These are phyloP conservation scores for Cicer yamashitae DNA, from an alignment of 306 rosid species.

Conservation along the genomic window DNA sequence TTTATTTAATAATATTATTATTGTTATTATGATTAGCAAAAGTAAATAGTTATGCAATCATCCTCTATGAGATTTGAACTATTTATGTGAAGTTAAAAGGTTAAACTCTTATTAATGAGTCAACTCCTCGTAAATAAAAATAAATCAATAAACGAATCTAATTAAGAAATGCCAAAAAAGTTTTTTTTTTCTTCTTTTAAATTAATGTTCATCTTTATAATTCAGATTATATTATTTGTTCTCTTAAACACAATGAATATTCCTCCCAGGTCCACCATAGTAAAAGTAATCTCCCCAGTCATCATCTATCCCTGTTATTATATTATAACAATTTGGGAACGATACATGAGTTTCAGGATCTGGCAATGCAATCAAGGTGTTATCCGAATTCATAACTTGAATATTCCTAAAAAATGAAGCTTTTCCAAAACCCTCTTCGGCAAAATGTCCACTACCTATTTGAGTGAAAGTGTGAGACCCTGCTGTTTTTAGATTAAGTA, in stretches of 20 bases:
- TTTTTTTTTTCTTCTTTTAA: no score
- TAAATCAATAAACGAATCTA: no score
- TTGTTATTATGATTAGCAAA: no score
- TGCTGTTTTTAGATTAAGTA: conserved; percentile 58
- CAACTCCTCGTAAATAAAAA: no score
- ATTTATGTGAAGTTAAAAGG: no score
- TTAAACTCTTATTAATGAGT: no score
- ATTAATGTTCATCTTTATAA: conserved; percentile 21
- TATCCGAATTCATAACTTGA: conserved; percentile 82
- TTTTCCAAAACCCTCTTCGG: conserved; percentile 74
- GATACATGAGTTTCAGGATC: conserved; percentile 71
- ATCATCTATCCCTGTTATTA: conserved; percentile 68
- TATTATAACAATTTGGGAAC: conserved; percentile 81
- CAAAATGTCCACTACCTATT: conserved; percentile 94
- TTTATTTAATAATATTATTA: no score
- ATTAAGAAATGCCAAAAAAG: no score
- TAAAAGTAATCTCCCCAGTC: conserved; percentile 88
- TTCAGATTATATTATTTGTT: conserved; percentile 3
- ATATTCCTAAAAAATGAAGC: conserved; percentile 79
- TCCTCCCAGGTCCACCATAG: conserved; percentile 96
- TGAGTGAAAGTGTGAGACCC: conserved; percentile 83
- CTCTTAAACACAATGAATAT: conserved; percentile 68
- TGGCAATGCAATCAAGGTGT: conserved; percentile 60
- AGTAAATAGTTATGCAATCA: no score
- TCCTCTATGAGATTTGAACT: no score